Percentiles rank a stretch among this genome's conserved stretches.
These are phyloP conservation scores for Komagataella pastoris DNA, from an alignment of 805 yeast species.

Conservation along the genomic window DNA sequence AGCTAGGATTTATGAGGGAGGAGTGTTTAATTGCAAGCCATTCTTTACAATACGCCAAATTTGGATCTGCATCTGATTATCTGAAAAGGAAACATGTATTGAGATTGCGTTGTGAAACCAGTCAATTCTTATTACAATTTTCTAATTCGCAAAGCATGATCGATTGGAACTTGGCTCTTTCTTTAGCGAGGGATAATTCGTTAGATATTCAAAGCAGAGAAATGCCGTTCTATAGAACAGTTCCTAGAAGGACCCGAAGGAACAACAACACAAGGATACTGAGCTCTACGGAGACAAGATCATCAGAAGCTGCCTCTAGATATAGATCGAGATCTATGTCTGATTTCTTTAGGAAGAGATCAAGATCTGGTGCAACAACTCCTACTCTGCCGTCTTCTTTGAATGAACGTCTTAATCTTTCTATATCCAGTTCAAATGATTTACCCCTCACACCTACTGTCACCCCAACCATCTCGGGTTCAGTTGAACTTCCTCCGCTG, in stretches of 20 bases:
- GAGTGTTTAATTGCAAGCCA: slow-evolving; percentile 42
- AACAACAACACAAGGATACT: background rate
- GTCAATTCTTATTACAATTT: slow-evolving; percentile 66
- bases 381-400: background rate
- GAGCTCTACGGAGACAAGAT: background rate
- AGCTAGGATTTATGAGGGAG: slow-evolving; percentile 14
- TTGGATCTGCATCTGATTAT: slow-evolving; percentile 83
- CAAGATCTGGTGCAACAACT: background rate
- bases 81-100: slow-evolving; percentile 54
- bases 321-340: background rate
- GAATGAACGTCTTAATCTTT: background rate
- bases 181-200: slow-evolving; percentile 68
- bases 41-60: slow-evolving; percentile 70
- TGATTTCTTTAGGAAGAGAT: background rate
- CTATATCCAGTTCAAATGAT: background rate
- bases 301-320: background rate
- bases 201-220: slow-evolving; percentile 63
- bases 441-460: background rate
- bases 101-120: slow-evolving; percentile 69
- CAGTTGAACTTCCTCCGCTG: background rate
- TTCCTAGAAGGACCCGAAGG: slow-evolving; percentile 57
- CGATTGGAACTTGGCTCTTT: slow-evolving; percentile 64
- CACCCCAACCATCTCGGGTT: background rate
- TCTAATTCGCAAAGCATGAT: slow-evolving; percentile 51
- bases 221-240: slow-evolving; percentile 65